These are phyloP conservation scores for Sarocladiaceae sp. DNA, from an alignment of 2,329 filamentous ascomycete species.

Conservation along the genomic window DNA sequence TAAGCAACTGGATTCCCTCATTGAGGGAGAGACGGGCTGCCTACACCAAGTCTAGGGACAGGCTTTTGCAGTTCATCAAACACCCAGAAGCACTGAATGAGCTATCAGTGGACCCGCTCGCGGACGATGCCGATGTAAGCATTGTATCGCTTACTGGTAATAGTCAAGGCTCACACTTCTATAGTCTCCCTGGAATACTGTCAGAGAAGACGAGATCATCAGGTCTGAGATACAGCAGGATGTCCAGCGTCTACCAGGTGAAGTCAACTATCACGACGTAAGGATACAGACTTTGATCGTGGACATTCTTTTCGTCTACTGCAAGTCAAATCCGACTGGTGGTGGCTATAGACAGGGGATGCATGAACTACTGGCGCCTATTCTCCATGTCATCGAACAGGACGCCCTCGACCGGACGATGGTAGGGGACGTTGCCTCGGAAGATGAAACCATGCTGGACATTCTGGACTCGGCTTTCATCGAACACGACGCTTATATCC, in stretches of 20 bases:
- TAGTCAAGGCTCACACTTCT: not conserved
- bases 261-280: conserved; percentile 80
- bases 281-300: conserved; percentile 75
- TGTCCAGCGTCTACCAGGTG: conserved; percentile 89
- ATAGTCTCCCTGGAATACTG: conserved; percentile 86
- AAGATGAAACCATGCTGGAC: conserved; percentile 54
- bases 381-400: conserved; percentile 77
- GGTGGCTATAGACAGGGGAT: conserved; percentile 96
- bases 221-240: conserved; percentile 91
- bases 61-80: conserved; percentile 77
- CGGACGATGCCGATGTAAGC: conserved; percentile 63
- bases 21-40: conserved; percentile 65
- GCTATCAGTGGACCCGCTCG: conserved; percentile 74
- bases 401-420: conserved; percentile 64
- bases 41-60: conserved; percentile 68
- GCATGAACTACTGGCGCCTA: conserved; percentile 90
- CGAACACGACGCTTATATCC: conserved; percentile 84
- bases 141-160: conserved; percentile 33
- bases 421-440: conserved; percentile 25
- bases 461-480: conserved; percentile 70
- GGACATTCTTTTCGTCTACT: conserved; percentile 90
- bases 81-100: conserved; percentile 74
- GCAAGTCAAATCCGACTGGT: conserved; percentile 81
- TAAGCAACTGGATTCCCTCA: conserved; percentile 63
- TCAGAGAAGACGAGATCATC: conserved; percentile 78